Percentiles rank a stretch among this genome's conserved stretches.
These are phyloP conservation scores for Trypanosoma mega DNA, from an alignment of 208 protist genomes.

Conservation along the genomic window DNA sequence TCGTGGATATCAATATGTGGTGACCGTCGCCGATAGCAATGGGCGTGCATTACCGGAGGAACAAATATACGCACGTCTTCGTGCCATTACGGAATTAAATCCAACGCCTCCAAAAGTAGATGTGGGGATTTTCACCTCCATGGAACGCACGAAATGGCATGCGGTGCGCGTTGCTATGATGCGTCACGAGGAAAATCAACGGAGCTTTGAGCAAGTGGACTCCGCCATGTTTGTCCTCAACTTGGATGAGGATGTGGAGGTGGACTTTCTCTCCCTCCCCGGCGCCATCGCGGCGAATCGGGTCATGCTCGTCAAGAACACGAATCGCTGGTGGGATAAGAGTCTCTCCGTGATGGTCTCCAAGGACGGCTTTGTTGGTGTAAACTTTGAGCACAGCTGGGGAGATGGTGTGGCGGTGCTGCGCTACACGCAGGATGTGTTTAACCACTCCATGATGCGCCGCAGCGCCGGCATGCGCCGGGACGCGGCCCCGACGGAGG, in stretches of 20 bases:
- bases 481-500: conserved; percentile 25
- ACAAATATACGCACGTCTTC: conserved; percentile 77
- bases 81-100: conserved; percentile 46
- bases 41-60: conserved; percentile 62
- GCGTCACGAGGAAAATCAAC: conserved; percentile 52
- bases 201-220: conserved; percentile 65
- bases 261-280: conserved; percentile 35
- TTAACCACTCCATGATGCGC: conserved; percentile 46
- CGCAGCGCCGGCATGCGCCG: conserved; percentile 20
- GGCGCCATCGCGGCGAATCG: conserved; percentile 30
- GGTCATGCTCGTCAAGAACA: conserved; percentile 30
- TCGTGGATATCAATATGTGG: conserved; percentile 65
- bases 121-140: conserved; percentile 60
- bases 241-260: conserved; percentile 61
- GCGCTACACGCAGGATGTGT: conserved; percentile 72
- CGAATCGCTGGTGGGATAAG: conserved; percentile 91
- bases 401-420: conserved; percentile 63
- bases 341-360: conserved; percentile 75
- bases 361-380: conserved; percentile 43
- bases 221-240: conserved; percentile 83
- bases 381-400: conserved; percentile 83
- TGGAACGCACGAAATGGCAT: conserved; percentile 72
- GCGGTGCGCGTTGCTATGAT: conserved; percentile 48
- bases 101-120: conserved; percentile 37
- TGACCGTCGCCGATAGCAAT: conserved; percentile 73